Base-by-base conservation (phyloP, 2,329 filamentous ascomycete genomes). In the Lasiodiplodia citricola region DNA sequence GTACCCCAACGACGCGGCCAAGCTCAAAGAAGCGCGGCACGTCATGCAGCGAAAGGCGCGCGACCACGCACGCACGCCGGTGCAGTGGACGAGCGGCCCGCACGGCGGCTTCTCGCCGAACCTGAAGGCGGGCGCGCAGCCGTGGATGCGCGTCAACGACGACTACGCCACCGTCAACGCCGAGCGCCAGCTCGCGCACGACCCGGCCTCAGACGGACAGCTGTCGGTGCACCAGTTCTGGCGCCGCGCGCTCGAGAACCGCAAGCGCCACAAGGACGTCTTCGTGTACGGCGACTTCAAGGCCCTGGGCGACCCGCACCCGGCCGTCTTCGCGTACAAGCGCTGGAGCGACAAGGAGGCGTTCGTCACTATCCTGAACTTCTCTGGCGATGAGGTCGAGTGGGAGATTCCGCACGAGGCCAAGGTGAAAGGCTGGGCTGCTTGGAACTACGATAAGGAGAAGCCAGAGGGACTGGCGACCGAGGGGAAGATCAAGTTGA, bases 31-130 rank as follows among this genome's bases (percentile, higher is more conserved):
- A 13, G 77, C 74, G 2, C 73, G 75, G 28, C 70, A 75, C 25
- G 73, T 75, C 0, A 57, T 70, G 1, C 72, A 88, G 70, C 82
- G 85, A 68, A 85, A 91, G 44, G 89, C 85, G 4, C 83, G 90
- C 51, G 90, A 92, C 75, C 87, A 92, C 74, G 85, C 88, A 8
- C 84, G 90, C 23, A 86, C 88, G 3, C 90, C 90, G 0, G 87
- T 93, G 81, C 88, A 91, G 71, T 93, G 90, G 90, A 83, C 84
- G 68, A 14, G 60, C 16, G 82, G 77, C 0, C 79, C 80, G 0
- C 83, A 89, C 71, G 88, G 87, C 0, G 90, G 90, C 2, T 92
- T 92, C 80, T 50, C 38, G 23, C 60, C 60, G 4, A 88, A 87
- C 8, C 77, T 80, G 67, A 71, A 80, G 0, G 80, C 79, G 0